These are phyloP conservation scores for Tetratostichococcus sp. DNA, from an alignment of 139 green algal species.

Conservation along the genomic window DNA sequence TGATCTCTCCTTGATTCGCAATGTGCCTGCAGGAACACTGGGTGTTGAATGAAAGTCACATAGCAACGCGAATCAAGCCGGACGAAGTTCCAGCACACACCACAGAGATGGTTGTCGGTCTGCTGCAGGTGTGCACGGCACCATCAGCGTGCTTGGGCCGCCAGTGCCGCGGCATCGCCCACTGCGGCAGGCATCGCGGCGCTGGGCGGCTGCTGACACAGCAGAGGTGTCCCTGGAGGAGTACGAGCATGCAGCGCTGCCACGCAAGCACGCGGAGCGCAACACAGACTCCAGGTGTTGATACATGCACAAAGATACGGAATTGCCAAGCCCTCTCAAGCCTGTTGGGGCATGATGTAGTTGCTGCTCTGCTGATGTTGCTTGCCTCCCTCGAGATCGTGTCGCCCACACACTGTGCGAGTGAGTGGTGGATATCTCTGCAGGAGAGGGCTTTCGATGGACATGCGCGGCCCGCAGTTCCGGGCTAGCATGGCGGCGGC, in stretches of 20 bases:
- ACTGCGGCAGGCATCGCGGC: too few relatives aligned
- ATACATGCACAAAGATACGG: too few relatives aligned
- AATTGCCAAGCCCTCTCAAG: too few relatives aligned
- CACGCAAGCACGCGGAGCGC: not conserved
- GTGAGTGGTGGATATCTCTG: too few relatives aligned
- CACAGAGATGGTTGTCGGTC: too few relatives aligned
- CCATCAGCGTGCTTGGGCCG: slow-evolving; percentile 10
- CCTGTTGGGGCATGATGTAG: too few relatives aligned
- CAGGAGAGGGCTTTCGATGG: not conserved
- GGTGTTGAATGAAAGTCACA: too few relatives aligned
- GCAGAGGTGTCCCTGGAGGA: not conserved
- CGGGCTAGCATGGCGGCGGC: not conserved
- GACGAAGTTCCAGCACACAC: too few relatives aligned
- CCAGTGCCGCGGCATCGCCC: not conserved
- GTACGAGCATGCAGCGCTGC: not conserved
- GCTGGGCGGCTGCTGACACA: not conserved
- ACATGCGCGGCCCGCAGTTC: not conserved
- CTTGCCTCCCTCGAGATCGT: too few relatives aligned
- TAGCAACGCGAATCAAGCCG: too few relatives aligned
- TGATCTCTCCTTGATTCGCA: not conserved
- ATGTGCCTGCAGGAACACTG: not conserved
- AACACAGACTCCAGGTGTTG: not conserved
- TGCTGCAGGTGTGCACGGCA: slow-evolving; percentile 6
- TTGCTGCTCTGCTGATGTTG: too few relatives aligned
- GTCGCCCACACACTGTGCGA: too few relatives aligned